These are phyloP conservation scores for Penicillium pulvis DNA, from an alignment of 495 filamentous ascomycete species.

Conservation along the genomic window DNA sequence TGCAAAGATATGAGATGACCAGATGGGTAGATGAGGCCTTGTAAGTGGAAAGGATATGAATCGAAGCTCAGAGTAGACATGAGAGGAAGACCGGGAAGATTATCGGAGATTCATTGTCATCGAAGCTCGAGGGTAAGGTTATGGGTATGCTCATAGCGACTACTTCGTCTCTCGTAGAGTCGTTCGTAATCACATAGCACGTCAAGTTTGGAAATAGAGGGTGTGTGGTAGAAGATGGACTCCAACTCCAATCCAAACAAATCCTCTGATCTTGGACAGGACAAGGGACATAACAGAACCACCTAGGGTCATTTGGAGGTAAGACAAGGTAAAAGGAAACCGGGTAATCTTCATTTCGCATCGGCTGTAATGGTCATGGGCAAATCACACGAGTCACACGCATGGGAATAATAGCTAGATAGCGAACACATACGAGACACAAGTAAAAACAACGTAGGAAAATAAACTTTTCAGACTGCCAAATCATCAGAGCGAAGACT, in stretches of 20 bases:
- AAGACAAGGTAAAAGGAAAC: slow-evolving; percentile 21
- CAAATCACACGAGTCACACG: slow-evolving; percentile 41
- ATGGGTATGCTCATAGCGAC: slow-evolving; percentile 10
- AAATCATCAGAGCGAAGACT: slow-evolving; percentile 41
- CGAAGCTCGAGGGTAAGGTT: slow-evolving; percentile 13
- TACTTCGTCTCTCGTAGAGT: slow-evolving; percentile 21
- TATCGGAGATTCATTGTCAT: slow-evolving; percentile 20
- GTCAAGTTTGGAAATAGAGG: slow-evolving; percentile 7
- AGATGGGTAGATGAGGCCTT: slow-evolving; percentile 7
- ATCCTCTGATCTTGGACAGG: slow-evolving; percentile 11
- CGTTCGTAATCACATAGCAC: slow-evolving; percentile 20
- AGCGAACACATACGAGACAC: slow-evolving; percentile 28
- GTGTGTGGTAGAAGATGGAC: not conserved
- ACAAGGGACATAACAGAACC: slow-evolving; percentile 20
- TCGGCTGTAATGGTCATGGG: slow-evolving; percentile 45
- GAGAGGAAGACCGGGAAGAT: not conserved
- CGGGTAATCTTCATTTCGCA: slow-evolving; percentile 38
- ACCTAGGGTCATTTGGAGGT: slow-evolving; percentile 11
- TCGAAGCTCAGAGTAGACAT: not conserved
- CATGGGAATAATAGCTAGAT: slow-evolving; percentile 44
- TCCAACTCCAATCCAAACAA: not conserved
- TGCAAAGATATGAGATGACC: not conserved
- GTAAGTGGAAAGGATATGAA: slow-evolving; percentile 12
- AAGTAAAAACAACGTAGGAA: slow-evolving; percentile 15
- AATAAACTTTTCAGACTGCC: slow-evolving; percentile 50